Evolutionary conservation across 73 alveolate species (phyloP).

Genomic region (Blepharisma japonicum): DNA sequence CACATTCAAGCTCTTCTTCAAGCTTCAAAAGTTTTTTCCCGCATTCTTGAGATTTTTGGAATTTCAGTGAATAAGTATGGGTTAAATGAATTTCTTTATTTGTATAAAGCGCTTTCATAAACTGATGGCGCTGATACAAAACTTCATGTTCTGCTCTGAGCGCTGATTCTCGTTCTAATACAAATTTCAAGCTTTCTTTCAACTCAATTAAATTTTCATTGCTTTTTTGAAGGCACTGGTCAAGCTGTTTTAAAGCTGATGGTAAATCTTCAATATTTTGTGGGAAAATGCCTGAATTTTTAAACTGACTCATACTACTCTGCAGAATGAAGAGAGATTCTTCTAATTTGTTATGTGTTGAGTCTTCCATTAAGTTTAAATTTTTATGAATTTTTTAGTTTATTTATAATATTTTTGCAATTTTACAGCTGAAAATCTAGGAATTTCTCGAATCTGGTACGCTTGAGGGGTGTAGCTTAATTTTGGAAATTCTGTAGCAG

Average conservation of each 20-base stretch:
- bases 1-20: conserved; percentile 5
- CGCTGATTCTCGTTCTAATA: neutral
- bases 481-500: too few species aligned
- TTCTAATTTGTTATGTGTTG: too few species aligned
- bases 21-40: neutral
- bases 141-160: neutral
- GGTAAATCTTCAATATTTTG: conserved; percentile 15
- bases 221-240: conserved; percentile 22
- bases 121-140: neutral
- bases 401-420: too few species aligned
- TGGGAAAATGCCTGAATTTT: neutral
- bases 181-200: conserved; percentile 25
- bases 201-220: conserved; percentile 15
- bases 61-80: neutral
- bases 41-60: neutral
- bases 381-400: too few species aligned
- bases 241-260: neutral
- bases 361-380: too few species aligned
- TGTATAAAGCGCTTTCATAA: neutral
- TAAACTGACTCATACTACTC: neutral
- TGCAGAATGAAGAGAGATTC: neutral
- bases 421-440: too few species aligned
- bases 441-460: too few species aligned
- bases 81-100: neutral
- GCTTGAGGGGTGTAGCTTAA: too few species aligned